Percentiles rank a stretch among this genome's conserved stretches.
phyloP scores from a whole-genome alignment of 192 early-diverging fungal genomes.

The Coemansia sp. region DNA sequence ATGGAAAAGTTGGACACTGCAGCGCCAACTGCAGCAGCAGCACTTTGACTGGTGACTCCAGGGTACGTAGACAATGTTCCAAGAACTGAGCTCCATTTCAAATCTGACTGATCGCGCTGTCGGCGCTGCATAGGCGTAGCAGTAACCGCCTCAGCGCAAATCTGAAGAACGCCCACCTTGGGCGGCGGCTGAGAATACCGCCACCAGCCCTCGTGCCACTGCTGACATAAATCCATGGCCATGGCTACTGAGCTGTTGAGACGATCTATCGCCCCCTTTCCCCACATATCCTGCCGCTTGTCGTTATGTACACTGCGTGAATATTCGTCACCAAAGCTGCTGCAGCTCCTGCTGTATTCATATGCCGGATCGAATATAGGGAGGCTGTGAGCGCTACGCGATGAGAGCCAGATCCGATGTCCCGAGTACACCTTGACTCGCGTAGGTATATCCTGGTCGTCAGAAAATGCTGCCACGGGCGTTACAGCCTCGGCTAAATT shows the following conservation, averaged over 20 bases:
- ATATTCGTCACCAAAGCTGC: background rate
- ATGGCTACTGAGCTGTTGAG: background rate
- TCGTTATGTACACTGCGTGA: background rate
- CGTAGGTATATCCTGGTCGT: conserved; percentile 17
- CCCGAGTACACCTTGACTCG: conserved; percentile 18
- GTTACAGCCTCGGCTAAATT: conserved; percentile 17
- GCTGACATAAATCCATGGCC: background rate
- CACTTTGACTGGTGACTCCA: background rate
- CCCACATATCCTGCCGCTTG: conserved; percentile 38
- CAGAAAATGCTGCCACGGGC: conserved; percentile 26
- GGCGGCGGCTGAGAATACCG: conserved; percentile 37
- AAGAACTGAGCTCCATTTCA: conserved; percentile 52
- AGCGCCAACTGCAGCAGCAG: background rate
- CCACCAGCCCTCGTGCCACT: conserved; percentile 35
- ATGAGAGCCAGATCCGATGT: background rate
- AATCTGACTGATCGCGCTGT: conserved; percentile 46
- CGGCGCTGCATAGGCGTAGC: conserved; percentile 23
- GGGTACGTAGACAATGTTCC: conserved; percentile 17
- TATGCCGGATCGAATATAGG: conserved; percentile 32
- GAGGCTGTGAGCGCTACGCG: background rate
- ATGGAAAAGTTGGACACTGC: background rate
- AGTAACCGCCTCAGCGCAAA: background rate
- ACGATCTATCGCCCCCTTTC: background rate
- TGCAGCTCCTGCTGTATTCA: background rate
- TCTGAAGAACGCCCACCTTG: background rate